phyloP scores from a whole-genome alignment of 192 early-diverging fungal species.

The Entrophospora sp. region DNA sequence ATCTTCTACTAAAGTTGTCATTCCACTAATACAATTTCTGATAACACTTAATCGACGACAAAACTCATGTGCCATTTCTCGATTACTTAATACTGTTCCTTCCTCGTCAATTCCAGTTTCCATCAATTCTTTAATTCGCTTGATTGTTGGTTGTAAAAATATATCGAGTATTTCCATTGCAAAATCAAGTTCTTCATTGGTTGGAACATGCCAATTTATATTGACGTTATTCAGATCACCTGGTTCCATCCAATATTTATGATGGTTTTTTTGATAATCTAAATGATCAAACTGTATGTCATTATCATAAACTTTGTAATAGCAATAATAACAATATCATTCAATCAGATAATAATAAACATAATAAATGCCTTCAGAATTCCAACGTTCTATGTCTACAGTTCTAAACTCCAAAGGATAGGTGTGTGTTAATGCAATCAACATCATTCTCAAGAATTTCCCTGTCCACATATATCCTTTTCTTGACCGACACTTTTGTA shows the following conservation, averaged over 20 bases:
- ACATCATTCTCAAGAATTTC: conserved; percentile 42
- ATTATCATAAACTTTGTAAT: neutral
- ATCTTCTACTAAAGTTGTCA: conserved; percentile 41
- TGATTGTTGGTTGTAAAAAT: conserved; percentile 38
- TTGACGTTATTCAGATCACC: conserved; percentile 41
- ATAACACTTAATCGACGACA: conserved; percentile 40
- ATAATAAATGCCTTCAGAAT: conserved; percentile 33
- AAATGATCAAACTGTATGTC: neutral
- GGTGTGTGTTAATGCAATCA: conserved; percentile 38
- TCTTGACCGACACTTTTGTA: conserved; percentile 43
- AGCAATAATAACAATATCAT: neutral
- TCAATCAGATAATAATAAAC: neutral
- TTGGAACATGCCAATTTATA: conserved; percentile 74
- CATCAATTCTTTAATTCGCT: conserved; percentile 36
- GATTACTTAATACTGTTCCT: conserved; percentile 25
- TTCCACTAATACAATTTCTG: conserved; percentile 47
- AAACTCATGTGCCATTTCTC: conserved; percentile 41
- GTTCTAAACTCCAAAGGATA: conserved; percentile 55
- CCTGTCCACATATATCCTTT: conserved; percentile 66
- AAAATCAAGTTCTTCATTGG: conserved; percentile 53
- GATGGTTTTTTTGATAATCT: conserved; percentile 57
- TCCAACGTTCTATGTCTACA: conserved; percentile 43
- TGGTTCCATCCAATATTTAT: conserved; percentile 70
- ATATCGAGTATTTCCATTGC: conserved; percentile 54
- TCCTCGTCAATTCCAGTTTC: conserved; percentile 20